Base-by-base conservation (phyloP, 2,329 filamentous ascomycete genomes). In the Cladophialophora yegresii region DNA sequence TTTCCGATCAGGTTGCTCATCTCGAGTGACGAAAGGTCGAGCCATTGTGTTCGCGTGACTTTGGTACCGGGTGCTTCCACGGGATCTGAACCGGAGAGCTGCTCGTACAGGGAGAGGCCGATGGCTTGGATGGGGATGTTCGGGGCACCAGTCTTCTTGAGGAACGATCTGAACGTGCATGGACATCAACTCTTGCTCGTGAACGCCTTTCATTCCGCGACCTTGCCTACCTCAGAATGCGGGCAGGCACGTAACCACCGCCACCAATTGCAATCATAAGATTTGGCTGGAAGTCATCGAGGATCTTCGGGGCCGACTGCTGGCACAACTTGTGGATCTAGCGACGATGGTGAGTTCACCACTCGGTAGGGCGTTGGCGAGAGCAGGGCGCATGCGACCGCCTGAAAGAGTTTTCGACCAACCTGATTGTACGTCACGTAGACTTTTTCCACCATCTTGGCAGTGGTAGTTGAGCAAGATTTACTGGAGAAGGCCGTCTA, bases 41-140 rank as follows among this genome's bases (percentile, higher is more conserved):
- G 87, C 95, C 95, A 99, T 85, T 99, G 95, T 45, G 95, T 98
- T 72, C 95, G 90, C 49, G 92, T 98, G 72, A 99, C 95, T 81
- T 96, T 95, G 70, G 91, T 97, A 71, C 93, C 93, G 50, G 90
- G 89, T 68, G 84, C 81, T 80, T 99, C 95, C 73, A 91, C 83
- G 63, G 82, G 80, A 58, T 81, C 81, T 64, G 85, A 83, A 68
- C 84, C 83, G 65, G 83, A 76, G 54, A 98, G 89, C 68, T 87
- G 84, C 81, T 99, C 95, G 83, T 99, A 99, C 62, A 99, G 88
- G 23, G 93, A 98, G 69, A 99, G 89, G 55, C 95, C 95, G 77
- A 99, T 99, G 70, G 95, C 95, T 84, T 99, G 95, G 79, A 99
- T 99, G 71, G 95, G 93, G 75, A 99, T 99, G 82, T 99, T 99